Evolutionary conservation across 106 monocot species (phyloP).

Genomic region (Vanilla planifolia): DNA sequence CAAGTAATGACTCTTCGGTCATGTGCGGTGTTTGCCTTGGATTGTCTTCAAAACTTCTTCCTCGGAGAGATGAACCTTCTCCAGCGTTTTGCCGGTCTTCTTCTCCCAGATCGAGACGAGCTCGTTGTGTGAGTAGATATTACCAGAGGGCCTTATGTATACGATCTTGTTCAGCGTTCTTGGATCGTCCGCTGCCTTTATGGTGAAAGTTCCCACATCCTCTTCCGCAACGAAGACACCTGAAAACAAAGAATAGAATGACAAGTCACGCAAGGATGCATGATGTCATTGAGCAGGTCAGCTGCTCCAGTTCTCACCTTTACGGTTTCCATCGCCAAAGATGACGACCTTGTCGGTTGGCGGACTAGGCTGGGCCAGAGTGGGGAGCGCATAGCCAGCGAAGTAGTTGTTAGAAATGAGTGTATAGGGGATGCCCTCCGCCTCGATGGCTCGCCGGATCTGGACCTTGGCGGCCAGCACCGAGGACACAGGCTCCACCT

Average conservation of each 20-base stretch:
- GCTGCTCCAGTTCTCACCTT: slow-evolving; percentile 29
- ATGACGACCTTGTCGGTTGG: slow-evolving; percentile 49
- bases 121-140: slow-evolving; percentile 57
- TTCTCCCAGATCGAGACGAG: slow-evolving; percentile 64
- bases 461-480: slow-evolving; percentile 19
- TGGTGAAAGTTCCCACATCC: slow-evolving; percentile 54
- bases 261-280: not conserved
- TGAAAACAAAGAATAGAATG: slow-evolving; percentile 16
- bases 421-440: slow-evolving; percentile 47
- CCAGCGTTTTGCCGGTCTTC: slow-evolving; percentile 52
- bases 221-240: slow-evolving; percentile 45
- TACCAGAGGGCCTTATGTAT: slow-evolving; percentile 38
- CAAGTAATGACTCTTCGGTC: not conserved
- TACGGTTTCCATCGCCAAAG: slow-evolving; percentile 62
- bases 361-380: slow-evolving; percentile 24
- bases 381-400: slow-evolving; percentile 45
- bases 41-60: slow-evolving; percentile 49
- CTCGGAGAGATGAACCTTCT: slow-evolving; percentile 46
- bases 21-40: slow-evolving; percentile 15
- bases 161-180: slow-evolving; percentile 73
- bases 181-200: slow-evolving; percentile 56
- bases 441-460: slow-evolving; percentile 39
- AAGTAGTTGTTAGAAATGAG: slow-evolving; percentile 48
- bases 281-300: no score
- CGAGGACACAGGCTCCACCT: slow-evolving; percentile 38